Percentiles rank a stretch among this genome's conserved stretches.
These are phyloP conservation scores for Fusarium chuoi DNA, from an alignment of 2,329 filamentous ascomycete genomes.

Conservation along the genomic window DNA sequence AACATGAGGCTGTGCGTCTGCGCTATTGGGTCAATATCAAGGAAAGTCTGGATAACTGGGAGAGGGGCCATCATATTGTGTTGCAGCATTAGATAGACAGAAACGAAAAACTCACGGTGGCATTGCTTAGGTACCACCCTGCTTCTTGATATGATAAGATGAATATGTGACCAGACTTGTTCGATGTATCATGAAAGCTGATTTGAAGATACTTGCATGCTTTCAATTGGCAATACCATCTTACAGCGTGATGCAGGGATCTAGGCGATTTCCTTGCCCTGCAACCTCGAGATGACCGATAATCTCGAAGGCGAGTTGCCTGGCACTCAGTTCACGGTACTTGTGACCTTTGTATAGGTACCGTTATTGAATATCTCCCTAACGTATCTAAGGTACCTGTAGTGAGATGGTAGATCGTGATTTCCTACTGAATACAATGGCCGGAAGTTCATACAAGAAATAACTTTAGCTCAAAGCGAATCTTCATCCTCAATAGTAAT, in stretches of 20 bases:
- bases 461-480: neutral
- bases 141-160: neutral
- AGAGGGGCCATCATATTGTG: conserved; percentile 74
- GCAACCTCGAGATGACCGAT: no score
- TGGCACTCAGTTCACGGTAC: neutral
- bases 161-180: neutral
- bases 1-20: conserved; percentile 77
- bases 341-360: neutral
- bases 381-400: neutral
- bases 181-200: neutral
- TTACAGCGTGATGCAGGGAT: no score
- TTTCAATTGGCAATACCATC: neutral
- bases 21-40: conserved; percentile 92
- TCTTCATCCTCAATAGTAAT: neutral
- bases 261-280: no score
- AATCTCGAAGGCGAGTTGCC: neutral
- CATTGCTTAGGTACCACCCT: neutral
- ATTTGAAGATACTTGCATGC: neutral
- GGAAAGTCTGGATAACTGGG: conserved; percentile 85
- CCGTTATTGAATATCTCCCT: neutral
- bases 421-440: neutral
- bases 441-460: neutral
- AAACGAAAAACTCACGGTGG: neutral
- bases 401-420: neutral
- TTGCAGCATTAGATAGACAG: conserved; percentile 57